Percentiles rank a stretch among this genome's conserved stretches.
Evolutionary conservation across 2,329 filamentous ascomycete genomes (phyloP).

Genomic region (Arthrocladium fulminans): DNA sequence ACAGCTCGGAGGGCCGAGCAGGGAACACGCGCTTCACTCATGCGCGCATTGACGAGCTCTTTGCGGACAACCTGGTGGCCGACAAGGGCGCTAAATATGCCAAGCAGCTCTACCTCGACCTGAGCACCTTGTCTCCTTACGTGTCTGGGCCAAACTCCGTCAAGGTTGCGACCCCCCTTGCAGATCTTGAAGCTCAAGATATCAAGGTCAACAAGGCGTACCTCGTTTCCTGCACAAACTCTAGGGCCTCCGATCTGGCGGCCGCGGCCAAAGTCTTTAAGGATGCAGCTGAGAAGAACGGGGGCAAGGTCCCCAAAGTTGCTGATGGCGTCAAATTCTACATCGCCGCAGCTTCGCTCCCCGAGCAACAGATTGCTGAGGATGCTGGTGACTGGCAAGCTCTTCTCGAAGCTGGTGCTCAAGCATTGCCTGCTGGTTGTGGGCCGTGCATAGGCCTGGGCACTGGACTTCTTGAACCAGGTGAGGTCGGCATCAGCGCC

Average conservation of each 20-base stretch:
- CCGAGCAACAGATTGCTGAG: conserved; percentile 70
- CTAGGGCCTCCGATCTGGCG: conserved; percentile 67
- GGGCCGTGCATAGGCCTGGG: conserved; percentile 82
- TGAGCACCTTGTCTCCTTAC: conserved; percentile 74
- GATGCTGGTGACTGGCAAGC: conserved; percentile 77
- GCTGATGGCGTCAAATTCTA: conserved; percentile 74
- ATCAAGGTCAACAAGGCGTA: conserved; percentile 80
- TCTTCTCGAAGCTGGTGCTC: conserved; percentile 70
- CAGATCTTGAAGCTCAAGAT: conserved; percentile 60
- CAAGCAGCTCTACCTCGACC: conserved; percentile 71
- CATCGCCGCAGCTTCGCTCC: conserved; percentile 73
- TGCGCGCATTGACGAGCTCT: conserved; percentile 61
- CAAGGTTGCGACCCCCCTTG: conserved; percentile 72
- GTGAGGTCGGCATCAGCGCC: conserved; percentile 78
- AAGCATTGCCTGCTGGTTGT: conserved; percentile 62
- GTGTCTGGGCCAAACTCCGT: conserved; percentile 85
- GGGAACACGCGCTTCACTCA: conserved; percentile 60
- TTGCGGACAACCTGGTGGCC: conserved; percentile 56
- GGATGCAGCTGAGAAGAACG: conserved; percentile 56
- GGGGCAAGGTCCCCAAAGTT: conserved; percentile 58
- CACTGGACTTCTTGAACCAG: conserved; percentile 66
- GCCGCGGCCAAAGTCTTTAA: conserved; percentile 79
- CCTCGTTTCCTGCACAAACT: conserved; percentile 84
- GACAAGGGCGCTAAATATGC: conserved; percentile 73
- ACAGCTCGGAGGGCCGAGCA: conserved; percentile 38